These are phyloP conservation scores for Backusella australiensis DNA, from an alignment of 192 early-diverging fungal genomes.

Conservation along the genomic window DNA sequence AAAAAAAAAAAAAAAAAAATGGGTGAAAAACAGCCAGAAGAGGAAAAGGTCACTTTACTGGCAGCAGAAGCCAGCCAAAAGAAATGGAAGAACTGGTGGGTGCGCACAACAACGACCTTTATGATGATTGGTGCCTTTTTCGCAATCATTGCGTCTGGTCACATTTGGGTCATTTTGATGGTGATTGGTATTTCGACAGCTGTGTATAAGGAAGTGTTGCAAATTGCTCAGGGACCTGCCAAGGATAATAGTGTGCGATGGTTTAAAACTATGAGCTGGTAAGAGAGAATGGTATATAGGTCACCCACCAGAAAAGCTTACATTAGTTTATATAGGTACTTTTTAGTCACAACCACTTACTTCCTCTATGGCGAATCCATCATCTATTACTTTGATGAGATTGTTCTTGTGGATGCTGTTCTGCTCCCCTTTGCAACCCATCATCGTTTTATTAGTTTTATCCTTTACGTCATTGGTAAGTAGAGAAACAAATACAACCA, in stretches of 20 bases:
- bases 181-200: constrained; percentile 80
- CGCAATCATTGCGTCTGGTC: constrained; percentile 71
- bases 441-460: constrained; percentile 92
- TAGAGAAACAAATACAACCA: not conserved
- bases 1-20: constrained; percentile 3
- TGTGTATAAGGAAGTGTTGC: constrained; percentile 91
- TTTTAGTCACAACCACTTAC: constrained; percentile 84
- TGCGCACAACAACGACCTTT: constrained; percentile 82
- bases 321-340: constrained; percentile 59
- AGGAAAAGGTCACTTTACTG: constrained; percentile 37
- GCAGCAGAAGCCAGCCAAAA: constrained; percentile 43
- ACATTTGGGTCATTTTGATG: constrained; percentile 78
- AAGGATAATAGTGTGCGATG: constrained; percentile 85
- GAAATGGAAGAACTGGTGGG: constrained; percentile 81
- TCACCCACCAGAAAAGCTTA: not conserved
- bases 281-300: not conserved
- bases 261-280: constrained; percentile 90
- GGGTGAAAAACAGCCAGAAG: constrained; percentile 6
- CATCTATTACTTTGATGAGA: constrained; percentile 83
- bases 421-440: constrained; percentile 82
- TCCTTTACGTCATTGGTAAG: constrained; percentile 77
- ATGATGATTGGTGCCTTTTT: constrained; percentile 90
- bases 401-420: constrained; percentile 81
- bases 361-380: constrained; percentile 93
- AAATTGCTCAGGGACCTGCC: constrained; percentile 80